Evolutionary conservation across 495 filamentous ascomycete genomes (phyloP), one percentile per base, ranked within the genome.

Genomic region (Lindgomyces ingoldianus): DNA sequence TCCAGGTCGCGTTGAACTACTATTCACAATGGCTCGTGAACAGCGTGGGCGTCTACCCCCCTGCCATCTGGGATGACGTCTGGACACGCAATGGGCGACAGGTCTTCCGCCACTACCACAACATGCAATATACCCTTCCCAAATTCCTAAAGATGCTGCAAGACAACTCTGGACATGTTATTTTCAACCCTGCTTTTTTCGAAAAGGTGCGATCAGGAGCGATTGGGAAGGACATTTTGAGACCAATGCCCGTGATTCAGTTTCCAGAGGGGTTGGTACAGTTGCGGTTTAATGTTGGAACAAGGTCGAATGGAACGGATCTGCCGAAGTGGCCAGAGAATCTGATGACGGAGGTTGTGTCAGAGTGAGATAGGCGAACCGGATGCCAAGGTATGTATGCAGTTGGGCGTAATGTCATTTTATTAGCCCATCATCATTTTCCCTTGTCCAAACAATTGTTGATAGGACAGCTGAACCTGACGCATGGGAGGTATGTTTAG

Each of bases 21-120:
- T 76, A 76, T 61, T 71, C 66, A 18, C 73, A 74, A 58, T 74
- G 74, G 74, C 69, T 76, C 2, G 67, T 70, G n/a, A 67, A 70
- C 39, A 73, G 70, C 54, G 64, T 67, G 36, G 74, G 74, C 25
- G 55, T 47, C 6, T 76, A 76, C 46, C 69, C 71, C 0, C 10
- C 22, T 4, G 29, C 53, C n/a, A 57, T 74, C 25, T 76, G 74
- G 74, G 29, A 72, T n/a, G 62, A 72, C 16, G 51, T 74, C 11
- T 74, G 73, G 71, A n/a, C 56, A 9, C 60, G 71, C 18, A 67
- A 74, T 49, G 74, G 73, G 3, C 54, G 41, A 18, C 68, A 67
- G n/a, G 69, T 74, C 3, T 74, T 72, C 60, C 64, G 73, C 12
- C 66, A 76, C 48, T 68, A 70, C 52, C 69, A 76, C 48, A 55